A percentile compares a stretch with the other conserved stretches of the same genome.
Conservation (phyloP, 2,329 filamentous ascomycete species). For the Moelleriella libera region DNA sequence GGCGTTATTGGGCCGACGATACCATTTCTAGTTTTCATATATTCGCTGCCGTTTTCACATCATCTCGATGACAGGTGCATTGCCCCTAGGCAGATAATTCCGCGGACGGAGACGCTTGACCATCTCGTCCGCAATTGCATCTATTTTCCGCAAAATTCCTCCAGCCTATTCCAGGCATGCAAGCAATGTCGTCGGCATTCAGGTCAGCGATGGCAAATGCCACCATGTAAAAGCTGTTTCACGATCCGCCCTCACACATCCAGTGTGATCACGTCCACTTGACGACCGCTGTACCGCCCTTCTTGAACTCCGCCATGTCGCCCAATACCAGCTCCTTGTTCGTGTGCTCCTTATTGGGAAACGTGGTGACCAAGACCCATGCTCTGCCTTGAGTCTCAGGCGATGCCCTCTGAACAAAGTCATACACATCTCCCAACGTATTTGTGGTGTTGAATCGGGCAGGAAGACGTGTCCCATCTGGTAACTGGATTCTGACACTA, state of each 20-base stretch:
- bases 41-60: too few relatives aligned
- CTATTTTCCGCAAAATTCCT: too few relatives aligned
- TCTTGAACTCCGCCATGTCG: constrained; percentile 51
- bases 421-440: constrained; percentile 65
- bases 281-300: constrained; percentile 49
- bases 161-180: too few relatives aligned
- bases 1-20: constrained; percentile 4
- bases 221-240: too few relatives aligned
- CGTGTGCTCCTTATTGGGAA: constrained; percentile 67
- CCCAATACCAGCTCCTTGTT: constrained; percentile 47
- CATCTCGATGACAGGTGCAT: too few relatives aligned
- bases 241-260: too few relatives aligned
- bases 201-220: too few relatives aligned
- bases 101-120: too few relatives aligned
- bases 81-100: too few relatives aligned
- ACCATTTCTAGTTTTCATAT: constrained; percentile 1
- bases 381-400: constrained; percentile 39
- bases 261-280: constrained; percentile 37
- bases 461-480: constrained; percentile 62
- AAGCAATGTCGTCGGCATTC: too few relatives aligned
- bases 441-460: constrained; percentile 71
- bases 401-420: constrained; percentile 54
- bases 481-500: constrained; percentile 62
- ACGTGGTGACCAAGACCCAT: constrained; percentile 70
- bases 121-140: too few relatives aligned